These are phyloP conservation scores for Guillardia theta DNA, from an alignment of 78 protist genomes.

Conservation along the genomic window DNA sequence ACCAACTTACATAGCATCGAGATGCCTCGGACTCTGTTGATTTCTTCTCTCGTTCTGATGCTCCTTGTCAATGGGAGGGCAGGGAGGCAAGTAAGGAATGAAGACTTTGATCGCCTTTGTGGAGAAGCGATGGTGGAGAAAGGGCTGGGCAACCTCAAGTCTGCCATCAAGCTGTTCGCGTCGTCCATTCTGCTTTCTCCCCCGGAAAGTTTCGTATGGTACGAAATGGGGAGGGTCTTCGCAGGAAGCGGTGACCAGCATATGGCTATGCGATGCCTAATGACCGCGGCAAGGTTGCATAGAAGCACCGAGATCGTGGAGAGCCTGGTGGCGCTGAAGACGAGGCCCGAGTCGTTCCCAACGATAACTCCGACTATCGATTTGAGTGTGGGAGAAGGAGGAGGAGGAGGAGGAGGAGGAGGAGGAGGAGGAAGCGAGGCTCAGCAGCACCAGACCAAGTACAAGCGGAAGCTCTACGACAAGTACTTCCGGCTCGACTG, in stretches of 20 bases:
- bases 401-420: too few relatives aligned
- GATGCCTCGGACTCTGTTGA: too few relatives aligned
- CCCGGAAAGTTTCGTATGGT: not conserved
- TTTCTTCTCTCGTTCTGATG: too few relatives aligned
- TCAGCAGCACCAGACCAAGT: not conserved
- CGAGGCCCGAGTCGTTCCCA: too few relatives aligned
- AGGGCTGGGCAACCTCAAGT: not conserved
- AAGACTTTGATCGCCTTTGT: not conserved
- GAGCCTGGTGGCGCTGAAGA: too few relatives aligned
- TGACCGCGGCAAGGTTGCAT: not conserved
- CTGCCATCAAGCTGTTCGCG: not conserved
- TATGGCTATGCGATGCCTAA: not conserved
- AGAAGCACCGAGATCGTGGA: too few relatives aligned
- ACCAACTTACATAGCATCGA: too few relatives aligned
- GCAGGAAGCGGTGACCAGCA: not conserved
- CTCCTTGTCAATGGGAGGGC: too few relatives aligned
- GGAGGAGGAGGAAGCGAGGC: too few relatives aligned
- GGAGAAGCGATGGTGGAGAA: not conserved
- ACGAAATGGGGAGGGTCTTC: not conserved
- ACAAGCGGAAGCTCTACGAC: conserved; percentile 21
- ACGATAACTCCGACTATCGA: too few relatives aligned
- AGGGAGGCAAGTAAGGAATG: not conserved
- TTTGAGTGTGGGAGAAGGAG: too few relatives aligned
- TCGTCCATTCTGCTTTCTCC: not conserved
- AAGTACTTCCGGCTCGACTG: not conserved